phyloP scores from a whole-genome alignment of 2,329 filamentous ascomycete genomes.

The Fusarium sp. region DNA sequence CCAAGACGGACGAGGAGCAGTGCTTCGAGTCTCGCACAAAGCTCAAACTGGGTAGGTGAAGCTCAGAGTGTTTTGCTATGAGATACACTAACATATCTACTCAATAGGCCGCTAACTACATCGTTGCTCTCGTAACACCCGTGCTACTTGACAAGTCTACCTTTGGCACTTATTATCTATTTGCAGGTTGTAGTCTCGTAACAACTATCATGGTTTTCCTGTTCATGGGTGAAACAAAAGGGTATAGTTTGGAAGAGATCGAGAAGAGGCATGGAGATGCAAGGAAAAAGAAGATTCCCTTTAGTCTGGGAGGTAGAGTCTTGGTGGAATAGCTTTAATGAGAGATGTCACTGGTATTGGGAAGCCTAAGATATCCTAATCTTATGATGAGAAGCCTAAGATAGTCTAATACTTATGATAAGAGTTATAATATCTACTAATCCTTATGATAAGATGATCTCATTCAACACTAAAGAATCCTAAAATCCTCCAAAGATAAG shows the following conservation, averaged over 20 bases:
- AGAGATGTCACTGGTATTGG: too few relatives aligned
- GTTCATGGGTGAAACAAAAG: constrained; percentile 59
- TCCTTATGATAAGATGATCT: too few relatives aligned
- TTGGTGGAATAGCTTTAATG: too few relatives aligned
- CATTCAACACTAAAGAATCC: too few relatives aligned
- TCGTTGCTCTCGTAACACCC: constrained; percentile 60
- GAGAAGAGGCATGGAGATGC: constrained; percentile 28
- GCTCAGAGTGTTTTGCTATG: fast-evolving
- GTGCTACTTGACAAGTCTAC: constrained; percentile 54
- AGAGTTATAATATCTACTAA: too few relatives aligned
- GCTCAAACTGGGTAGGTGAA: constrained; percentile 61
- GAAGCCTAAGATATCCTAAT: too few relatives aligned
- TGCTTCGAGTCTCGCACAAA: constrained; percentile 66
- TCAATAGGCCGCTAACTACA: constrained; percentile 56
- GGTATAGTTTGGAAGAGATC: constrained; percentile 57
- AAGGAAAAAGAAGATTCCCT: not conserved
- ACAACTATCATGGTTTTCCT: constrained; percentile 53
- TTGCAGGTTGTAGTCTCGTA: constrained; percentile 55
- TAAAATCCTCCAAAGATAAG: too few relatives aligned
- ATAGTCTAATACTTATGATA: too few relatives aligned
- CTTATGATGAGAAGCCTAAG: too few relatives aligned
- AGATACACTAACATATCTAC: not conserved
- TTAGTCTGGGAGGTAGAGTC: not conserved
- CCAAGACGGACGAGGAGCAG: constrained; percentile 66
- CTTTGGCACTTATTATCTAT: constrained; percentile 61